A percentile compares a stretch with the other conserved stretches of the same genome.
Conservation (phyloP, 306 rosid species). For the Spatholobus suberectus region DNA sequence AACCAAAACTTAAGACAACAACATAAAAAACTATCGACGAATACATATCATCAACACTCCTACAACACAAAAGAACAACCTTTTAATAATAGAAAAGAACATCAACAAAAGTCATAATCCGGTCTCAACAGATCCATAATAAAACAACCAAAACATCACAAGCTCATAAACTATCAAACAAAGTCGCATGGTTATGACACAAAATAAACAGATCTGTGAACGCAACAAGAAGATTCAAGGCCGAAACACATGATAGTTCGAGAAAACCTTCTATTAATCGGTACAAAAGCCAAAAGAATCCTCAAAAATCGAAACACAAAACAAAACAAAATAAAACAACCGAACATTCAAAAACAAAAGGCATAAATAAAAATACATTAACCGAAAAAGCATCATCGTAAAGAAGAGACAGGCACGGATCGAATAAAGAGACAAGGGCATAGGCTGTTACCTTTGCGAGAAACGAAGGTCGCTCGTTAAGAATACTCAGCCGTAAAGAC, state of each 20-base stretch:
- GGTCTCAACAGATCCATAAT: neutral
- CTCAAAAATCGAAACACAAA: neutral
- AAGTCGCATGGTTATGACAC: neutral
- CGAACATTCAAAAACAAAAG: neutral
- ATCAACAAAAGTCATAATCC: neutral
- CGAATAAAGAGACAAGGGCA: neutral
- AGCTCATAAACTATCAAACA: neutral
- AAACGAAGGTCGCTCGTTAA: slow-evolving; percentile 9
- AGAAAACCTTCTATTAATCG: neutral
- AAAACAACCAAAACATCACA: neutral
- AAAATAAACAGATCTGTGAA: neutral
- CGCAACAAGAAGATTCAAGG: neutral
- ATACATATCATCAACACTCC: neutral
- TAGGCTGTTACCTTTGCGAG: slow-evolving; percentile 15
- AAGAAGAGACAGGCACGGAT: neutral
- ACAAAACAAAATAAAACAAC: neutral
- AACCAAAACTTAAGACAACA: neutral
- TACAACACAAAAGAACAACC: too few relatives aligned
- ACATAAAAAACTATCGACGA: neutral
- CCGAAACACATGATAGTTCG: neutral
- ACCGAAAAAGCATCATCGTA: neutral
- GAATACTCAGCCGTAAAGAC: slow-evolving; percentile 39
- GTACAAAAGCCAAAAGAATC: neutral
- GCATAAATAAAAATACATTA: neutral
- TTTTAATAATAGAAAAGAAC: neutral